phyloP scores from a whole-genome alignment of 257 asterid species.

The Agastache rugosa region DNA sequence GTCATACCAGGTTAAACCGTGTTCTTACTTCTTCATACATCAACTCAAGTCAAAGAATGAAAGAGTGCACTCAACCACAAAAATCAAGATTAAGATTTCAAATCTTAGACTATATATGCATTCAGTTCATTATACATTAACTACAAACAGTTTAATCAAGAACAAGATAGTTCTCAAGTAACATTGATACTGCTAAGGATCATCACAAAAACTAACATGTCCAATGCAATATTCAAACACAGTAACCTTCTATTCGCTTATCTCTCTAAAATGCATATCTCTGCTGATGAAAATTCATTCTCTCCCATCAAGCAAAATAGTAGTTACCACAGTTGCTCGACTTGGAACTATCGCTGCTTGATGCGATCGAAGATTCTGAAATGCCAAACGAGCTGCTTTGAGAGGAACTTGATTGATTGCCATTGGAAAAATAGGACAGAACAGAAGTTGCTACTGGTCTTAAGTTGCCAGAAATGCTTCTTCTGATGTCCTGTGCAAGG shows the following conservation, averaged over 20 bases:
- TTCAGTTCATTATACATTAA: slow-evolving; percentile 18
- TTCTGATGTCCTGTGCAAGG: slow-evolving; percentile 61
- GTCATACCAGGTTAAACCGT: too few species aligned
- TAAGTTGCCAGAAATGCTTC: slow-evolving; percentile 51
- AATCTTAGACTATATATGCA: slow-evolving; percentile 8
- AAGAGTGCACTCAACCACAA: not conserved
- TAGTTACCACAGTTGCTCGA: slow-evolving; percentile 46
- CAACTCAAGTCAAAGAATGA: not conserved
- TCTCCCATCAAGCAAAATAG: slow-evolving; percentile 38
- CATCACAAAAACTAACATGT: slow-evolving; percentile 48
- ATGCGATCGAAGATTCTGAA: slow-evolving; percentile 56
- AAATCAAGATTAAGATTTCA: slow-evolving; percentile 9
- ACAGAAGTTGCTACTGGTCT: slow-evolving; percentile 41
- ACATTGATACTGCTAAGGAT: slow-evolving; percentile 56
- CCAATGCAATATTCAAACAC: slow-evolving; percentile 51
- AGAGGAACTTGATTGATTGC: slow-evolving; percentile 44
- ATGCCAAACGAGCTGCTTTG: slow-evolving; percentile 43
- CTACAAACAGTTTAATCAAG: slow-evolving; percentile 28
- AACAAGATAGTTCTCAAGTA: slow-evolving; percentile 24
- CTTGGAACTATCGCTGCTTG: slow-evolving; percentile 61
- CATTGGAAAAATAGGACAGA: slow-evolving; percentile 1
- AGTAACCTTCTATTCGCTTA: not conserved
- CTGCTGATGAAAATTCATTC: not conserved
- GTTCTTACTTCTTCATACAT: not conserved
- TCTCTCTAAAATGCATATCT: not conserved